phyloP scores from a whole-genome alignment of 306 rosid genomes.

The Abrus precatorius region DNA sequence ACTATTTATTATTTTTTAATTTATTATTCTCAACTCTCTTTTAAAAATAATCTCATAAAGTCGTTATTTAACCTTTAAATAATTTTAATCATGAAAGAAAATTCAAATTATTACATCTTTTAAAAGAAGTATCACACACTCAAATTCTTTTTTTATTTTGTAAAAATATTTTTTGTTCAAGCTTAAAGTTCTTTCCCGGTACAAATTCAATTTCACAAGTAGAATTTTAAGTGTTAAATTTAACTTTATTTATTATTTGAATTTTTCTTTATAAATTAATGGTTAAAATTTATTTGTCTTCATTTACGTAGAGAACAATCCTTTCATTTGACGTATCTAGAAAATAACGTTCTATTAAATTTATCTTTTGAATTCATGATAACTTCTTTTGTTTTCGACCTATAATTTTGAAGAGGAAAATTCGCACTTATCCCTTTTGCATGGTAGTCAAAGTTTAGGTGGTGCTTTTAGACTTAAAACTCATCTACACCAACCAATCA shows the following conservation, averaged over 20 bases:
- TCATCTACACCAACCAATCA: conserved; percentile 29
- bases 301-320: neutral
- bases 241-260: neutral
- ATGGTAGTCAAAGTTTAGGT: conserved; percentile 41
- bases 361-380: neutral
- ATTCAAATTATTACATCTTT: neutral
- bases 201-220: neutral
- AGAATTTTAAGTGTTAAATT: no score
- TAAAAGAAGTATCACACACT: neutral
- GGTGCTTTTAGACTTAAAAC: conserved; percentile 38
- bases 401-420: conserved; percentile 5
- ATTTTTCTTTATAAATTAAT: neutral
- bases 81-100: neutral
- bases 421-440: conserved; percentile 26
- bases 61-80: neutral
- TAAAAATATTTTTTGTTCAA: neutral
- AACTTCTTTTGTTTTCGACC: conserved; percentile 4
- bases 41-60: neutral
- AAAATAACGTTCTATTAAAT: neutral
- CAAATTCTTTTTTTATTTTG: no score
- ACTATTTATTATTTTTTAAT: neutral
- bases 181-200: neutral
- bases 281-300: neutral
- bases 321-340: neutral
- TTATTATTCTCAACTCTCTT: neutral